These are phyloP conservation scores for Babesia divergens DNA, from an alignment of 169 alveolate species.

Conservation along the genomic window DNA sequence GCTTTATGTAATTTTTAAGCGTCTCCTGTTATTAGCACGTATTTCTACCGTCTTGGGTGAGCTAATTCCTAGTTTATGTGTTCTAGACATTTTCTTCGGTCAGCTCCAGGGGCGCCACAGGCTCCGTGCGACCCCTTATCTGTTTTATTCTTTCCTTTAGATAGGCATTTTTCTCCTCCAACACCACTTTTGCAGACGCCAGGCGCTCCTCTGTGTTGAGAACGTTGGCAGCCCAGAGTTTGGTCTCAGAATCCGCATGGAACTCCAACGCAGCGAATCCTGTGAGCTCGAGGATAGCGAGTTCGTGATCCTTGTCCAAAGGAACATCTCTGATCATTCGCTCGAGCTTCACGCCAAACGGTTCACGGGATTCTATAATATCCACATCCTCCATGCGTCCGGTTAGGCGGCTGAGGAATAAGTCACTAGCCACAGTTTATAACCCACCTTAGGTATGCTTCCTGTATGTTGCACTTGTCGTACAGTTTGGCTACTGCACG, in stretches of 20 bases:
- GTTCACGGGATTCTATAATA: conserved; percentile 19
- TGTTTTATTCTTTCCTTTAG: background rate
- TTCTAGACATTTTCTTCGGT: background rate
- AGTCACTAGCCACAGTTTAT: background rate
- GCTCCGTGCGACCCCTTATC: background rate
- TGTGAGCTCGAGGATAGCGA: conserved; percentile 41
- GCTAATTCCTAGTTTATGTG: too few relatives aligned
- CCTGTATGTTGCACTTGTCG: conserved; percentile 50
- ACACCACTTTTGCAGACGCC: conserved; percentile 25
- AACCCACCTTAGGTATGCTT: conserved; percentile 44
- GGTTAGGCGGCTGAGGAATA: background rate
- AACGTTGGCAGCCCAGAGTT: conserved; percentile 53
- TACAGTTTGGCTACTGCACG: conserved; percentile 43
- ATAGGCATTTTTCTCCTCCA: conserved; percentile 30
- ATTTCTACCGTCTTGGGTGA: too few relatives aligned
- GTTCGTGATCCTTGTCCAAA: conserved; percentile 30
- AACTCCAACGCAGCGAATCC: conserved; percentile 59
- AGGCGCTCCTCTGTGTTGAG: conserved; percentile 53
- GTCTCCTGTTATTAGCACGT: background rate
- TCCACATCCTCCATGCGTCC: conserved; percentile 50
- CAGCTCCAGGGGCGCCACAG: background rate
- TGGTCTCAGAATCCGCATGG: conserved; percentile 50
- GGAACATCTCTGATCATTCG: conserved; percentile 39
- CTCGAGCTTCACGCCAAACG: conserved; percentile 26
- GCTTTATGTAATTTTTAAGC: background rate